Evolutionary conservation across 306 rosid genomes (phyloP).

Genomic region (Prunus davidiana): DNA sequence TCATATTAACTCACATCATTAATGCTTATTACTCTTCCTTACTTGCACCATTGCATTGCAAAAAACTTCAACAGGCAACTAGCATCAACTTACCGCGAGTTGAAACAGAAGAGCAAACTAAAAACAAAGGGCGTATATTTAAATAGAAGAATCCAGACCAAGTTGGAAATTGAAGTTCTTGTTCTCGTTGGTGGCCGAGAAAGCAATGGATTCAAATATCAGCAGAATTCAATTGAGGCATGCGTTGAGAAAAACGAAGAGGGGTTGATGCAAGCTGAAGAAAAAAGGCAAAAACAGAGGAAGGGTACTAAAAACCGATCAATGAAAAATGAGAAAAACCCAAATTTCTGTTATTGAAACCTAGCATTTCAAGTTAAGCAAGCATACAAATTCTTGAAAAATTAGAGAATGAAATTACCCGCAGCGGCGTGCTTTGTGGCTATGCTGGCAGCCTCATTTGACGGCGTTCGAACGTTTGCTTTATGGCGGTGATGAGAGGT

Average conservation of each 20-base stretch:
- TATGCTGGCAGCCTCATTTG: background rate
- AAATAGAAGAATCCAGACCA: background rate
- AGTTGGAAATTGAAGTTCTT: background rate
- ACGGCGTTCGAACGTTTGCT: background rate
- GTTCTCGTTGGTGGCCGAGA: background rate
- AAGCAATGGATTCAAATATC: no score
- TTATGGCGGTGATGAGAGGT: background rate
- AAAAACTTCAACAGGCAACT: background rate
- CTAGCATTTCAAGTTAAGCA: background rate
- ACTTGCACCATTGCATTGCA: background rate
- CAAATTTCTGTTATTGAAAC: background rate
- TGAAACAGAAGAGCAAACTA: background rate
- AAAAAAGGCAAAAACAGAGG: background rate
- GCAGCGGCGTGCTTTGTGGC: background rate
- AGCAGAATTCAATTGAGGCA: background rate
- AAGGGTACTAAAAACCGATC: background rate
- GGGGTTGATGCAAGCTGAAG: background rate
- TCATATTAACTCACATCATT: background rate
- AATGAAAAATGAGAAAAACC: no score
- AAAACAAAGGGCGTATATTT: background rate
- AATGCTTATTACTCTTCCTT: background rate
- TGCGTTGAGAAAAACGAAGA: background rate
- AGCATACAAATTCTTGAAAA: background rate
- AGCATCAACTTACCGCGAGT: background rate
- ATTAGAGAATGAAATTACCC: background rate